These are phyloP conservation scores for Delonix regia DNA, from an alignment of 306 rosid species.

Conservation along the genomic window DNA sequence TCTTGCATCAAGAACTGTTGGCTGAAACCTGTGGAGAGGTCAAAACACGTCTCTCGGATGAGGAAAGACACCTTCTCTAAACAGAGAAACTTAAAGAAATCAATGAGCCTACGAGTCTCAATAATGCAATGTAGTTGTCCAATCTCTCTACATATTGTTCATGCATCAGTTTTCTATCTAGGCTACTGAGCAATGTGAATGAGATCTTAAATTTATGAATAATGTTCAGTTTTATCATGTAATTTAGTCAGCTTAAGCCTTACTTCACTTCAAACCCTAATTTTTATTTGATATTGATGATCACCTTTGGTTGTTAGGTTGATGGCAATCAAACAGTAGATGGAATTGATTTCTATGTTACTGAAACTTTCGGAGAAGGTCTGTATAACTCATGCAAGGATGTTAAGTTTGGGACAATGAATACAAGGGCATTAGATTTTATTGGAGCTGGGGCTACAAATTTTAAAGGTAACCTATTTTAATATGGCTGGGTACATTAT, in stretches of 20 bases:
- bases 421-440: conserved; percentile 92
- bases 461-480: conserved; percentile 63
- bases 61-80: neutral
- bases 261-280: neutral
- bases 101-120: neutral
- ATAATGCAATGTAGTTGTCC: neutral
- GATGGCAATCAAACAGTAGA: conserved; percentile 80
- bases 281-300: conserved; percentile 27
- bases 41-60: neutral
- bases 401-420: conserved; percentile 98
- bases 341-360: conserved; percentile 70
- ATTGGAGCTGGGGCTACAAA: conserved; percentile 87
- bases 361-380: conserved; percentile 73
- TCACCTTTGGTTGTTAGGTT: conserved; percentile 52
- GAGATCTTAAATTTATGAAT: neutral
- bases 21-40: neutral
- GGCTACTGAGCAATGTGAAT: neutral
- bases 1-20: too few relatives aligned
- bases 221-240: conserved; percentile 1
- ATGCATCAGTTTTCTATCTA: neutral
- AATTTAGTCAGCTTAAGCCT: conserved; percentile 28
- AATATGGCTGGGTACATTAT: conserved; percentile 24
- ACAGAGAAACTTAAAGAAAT: neutral
- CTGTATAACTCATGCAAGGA: conserved; percentile 86
- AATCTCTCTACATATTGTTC: neutral